Evolutionary conservation across 306 rosid species (phyloP).

Genomic region (Pyrus betulifolia): DNA sequence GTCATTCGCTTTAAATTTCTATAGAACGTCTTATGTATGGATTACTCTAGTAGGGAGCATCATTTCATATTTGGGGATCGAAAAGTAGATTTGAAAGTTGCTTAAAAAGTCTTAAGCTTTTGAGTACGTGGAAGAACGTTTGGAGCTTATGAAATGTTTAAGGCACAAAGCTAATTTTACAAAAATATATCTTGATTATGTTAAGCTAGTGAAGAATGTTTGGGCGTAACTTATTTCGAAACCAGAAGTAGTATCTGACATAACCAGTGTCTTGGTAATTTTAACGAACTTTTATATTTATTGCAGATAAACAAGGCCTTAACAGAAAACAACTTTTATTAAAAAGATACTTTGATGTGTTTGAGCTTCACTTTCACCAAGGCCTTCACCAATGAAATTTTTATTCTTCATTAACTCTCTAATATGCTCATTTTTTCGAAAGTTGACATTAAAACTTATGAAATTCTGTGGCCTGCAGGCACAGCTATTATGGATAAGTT

Average conservation of each 20-base stretch:
- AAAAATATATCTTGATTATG: not conserved
- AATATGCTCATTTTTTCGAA: not conserved
- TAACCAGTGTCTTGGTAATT: not conserved
- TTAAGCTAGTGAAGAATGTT: not conserved
- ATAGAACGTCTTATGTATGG: not conserved
- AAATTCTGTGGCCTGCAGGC: slow-evolving; percentile 52
- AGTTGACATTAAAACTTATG: slow-evolving; percentile 27
- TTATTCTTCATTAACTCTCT: not conserved
- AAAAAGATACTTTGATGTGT: not conserved
- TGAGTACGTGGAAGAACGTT: not conserved
- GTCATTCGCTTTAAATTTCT: not conserved
- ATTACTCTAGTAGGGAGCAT: not conserved
- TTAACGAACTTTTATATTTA: not conserved
- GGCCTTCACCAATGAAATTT: not conserved
- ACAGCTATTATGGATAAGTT: slow-evolving; percentile 46
- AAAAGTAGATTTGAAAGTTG: not conserved
- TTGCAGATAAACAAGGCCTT: not conserved
- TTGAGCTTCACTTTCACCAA: not conserved
- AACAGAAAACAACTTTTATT: not conserved
- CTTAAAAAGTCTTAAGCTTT: not conserved
- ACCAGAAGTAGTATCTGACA: not conserved
- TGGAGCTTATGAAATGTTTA: not conserved
- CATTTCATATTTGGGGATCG: not conserved
- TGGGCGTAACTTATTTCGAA: not conserved
- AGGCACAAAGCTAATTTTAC: not conserved